Percentiles rank a stretch among this genome's conserved stretches.
Evolutionary conservation across 257 asterid genomes (phyloP).

Genomic region (Nicotiana obtusifolia): DNA sequence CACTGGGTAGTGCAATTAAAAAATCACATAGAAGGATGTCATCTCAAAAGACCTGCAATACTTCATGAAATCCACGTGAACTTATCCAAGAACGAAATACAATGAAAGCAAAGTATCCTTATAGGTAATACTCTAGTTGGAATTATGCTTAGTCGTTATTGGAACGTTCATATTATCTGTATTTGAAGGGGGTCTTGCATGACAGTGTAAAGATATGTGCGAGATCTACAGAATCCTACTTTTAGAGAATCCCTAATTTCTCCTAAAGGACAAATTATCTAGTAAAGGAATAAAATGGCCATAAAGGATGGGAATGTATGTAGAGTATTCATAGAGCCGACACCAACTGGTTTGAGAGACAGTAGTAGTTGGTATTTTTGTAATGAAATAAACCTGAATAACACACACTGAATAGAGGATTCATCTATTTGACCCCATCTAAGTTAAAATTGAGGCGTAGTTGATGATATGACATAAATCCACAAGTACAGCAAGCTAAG

Average conservation of each 20-base stretch:
- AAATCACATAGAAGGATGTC: too few relatives aligned
- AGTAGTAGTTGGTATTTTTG: neutral
- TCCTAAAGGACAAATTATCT: neutral
- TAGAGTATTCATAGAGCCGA: neutral
- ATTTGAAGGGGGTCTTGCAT: neutral
- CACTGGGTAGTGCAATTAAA: too few relatives aligned
- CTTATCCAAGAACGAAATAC: too few relatives aligned
- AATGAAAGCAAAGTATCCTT: too few relatives aligned
- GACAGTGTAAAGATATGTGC: neutral
- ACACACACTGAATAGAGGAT: neutral
- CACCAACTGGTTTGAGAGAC: neutral
- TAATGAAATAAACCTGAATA: neutral
- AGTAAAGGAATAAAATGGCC: neutral
- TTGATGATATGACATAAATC: neutral
- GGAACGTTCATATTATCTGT: too few relatives aligned
- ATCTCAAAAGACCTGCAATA: too few relatives aligned
- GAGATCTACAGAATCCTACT: neutral
- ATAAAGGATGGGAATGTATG: neutral
- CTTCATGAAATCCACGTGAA: too few relatives aligned
- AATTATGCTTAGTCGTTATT: too few relatives aligned
- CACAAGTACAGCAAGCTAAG: neutral
- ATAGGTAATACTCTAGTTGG: too few relatives aligned
- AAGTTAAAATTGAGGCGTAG: neutral
- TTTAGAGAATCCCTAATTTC: neutral
- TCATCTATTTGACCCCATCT: neutral